These are phyloP conservation scores for Termitomyces sp. DNA, from an alignment of 768 basidiomycete genomes.

Conservation along the genomic window DNA sequence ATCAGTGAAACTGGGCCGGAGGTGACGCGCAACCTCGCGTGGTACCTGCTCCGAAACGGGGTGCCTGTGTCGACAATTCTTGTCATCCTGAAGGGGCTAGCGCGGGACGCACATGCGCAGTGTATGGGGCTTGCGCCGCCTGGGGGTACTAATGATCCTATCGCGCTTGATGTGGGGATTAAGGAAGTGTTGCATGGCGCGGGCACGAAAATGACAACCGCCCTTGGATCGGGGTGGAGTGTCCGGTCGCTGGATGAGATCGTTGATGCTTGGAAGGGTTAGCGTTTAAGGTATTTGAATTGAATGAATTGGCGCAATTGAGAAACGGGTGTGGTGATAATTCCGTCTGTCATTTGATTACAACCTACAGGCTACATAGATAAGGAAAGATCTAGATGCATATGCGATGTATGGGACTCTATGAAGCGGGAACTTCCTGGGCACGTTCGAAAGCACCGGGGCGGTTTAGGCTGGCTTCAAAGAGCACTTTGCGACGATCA, in stretches of 20 bases:
- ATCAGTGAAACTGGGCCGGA: constrained; percentile 23
- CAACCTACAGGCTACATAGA: constrained; percentile 7
- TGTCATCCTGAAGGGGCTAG: constrained; percentile 52
- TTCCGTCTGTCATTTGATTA: constrained; percentile 5
- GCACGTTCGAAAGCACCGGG: constrained; percentile 29
- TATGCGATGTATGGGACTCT: background rate
- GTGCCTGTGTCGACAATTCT: constrained; percentile 70
- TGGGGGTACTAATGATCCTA: constrained; percentile 39
- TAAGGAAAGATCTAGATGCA: background rate
- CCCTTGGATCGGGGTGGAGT: constrained; percentile 70
- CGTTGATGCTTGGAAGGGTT: constrained; percentile 45
- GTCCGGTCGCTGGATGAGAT: constrained; percentile 63
- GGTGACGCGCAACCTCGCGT: constrained; percentile 45
- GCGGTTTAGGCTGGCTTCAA: constrained; percentile 32
- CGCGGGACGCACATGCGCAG: constrained; percentile 54
- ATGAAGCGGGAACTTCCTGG: constrained; percentile 2
- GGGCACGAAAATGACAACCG: constrained; percentile 73
- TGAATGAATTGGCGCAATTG: too few species aligned
- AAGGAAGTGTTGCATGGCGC: constrained; percentile 83
- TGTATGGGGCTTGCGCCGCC: constrained; percentile 45
- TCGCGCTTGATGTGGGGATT: constrained; percentile 46
- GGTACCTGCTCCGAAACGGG: constrained; percentile 66
- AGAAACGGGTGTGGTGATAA: background rate
- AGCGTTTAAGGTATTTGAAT: background rate
- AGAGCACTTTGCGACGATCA: constrained; percentile 34